Conservation (phyloP, 768 basidiomycete species). For the Phylloporus arenicola region DNA sequence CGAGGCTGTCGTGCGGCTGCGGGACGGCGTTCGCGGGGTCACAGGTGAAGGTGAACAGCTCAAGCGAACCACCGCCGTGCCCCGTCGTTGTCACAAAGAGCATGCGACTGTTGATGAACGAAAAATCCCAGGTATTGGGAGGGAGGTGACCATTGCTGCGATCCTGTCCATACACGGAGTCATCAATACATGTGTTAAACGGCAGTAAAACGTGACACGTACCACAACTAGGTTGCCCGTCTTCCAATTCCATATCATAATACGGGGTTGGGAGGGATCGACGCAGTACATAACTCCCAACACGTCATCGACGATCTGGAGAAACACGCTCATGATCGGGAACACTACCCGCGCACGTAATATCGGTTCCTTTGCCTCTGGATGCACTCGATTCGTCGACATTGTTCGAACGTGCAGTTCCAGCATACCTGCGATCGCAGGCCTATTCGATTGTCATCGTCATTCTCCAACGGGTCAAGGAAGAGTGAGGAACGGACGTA, state of each 20-base stretch:
- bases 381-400: slow-evolving; percentile 38
- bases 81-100: slow-evolving; percentile 41
- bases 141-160: slow-evolving; percentile 21
- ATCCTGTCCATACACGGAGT: slow-evolving; percentile 25
- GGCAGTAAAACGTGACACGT: slow-evolving; percentile 11
- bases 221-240: slow-evolving; percentile 40
- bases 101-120: slow-evolving; percentile 41
- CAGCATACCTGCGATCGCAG: slow-evolving; percentile 12
- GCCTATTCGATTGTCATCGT: background rate
- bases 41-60: slow-evolving; percentile 38
- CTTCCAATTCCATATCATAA: slow-evolving; percentile 49
- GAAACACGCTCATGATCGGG: slow-evolving; percentile 29
- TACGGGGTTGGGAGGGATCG: slow-evolving; percentile 20
- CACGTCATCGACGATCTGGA: slow-evolving; percentile 52
- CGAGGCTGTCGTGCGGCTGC: background rate
- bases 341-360: slow-evolving; percentile 24
- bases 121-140: slow-evolving; percentile 36
- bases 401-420: slow-evolving; percentile 44
- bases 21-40: background rate
- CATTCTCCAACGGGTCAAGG: background rate
- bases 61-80: slow-evolving; percentile 33
- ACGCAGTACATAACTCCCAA: slow-evolving; percentile 43
- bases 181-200: background rate
- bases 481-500: slow-evolving; percentile 3
- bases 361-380: slow-evolving; percentile 31